These are phyloP conservation scores for Xylaria sp. DNA, from an alignment of 2,329 filamentous ascomycete species.

Conservation along the genomic window DNA sequence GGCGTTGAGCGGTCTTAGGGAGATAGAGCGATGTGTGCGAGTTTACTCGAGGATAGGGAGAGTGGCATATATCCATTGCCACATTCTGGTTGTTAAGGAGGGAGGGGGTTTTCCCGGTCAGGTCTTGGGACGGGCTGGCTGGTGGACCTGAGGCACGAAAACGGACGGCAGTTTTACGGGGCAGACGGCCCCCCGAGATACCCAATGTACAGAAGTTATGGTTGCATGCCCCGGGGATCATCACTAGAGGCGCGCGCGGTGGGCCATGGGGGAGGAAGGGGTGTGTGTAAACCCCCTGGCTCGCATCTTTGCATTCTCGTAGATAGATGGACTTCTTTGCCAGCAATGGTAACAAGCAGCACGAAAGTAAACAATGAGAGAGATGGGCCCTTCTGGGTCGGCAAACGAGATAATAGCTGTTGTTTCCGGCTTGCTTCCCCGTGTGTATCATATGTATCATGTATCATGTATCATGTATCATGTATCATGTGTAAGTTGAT, in stretches of 20 bases:
- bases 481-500: too few relatives aligned
- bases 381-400: neutral
- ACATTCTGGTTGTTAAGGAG: neutral
- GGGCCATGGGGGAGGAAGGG: too few relatives aligned
- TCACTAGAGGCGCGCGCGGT: too few relatives aligned
- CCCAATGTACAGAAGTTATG: too few relatives aligned
- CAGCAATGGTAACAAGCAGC: conserved; percentile 16
- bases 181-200: too few relatives aligned
- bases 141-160: too few relatives aligned
- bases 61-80: neutral
- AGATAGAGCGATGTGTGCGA: neutral
- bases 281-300: neutral
- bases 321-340: conserved; percentile 19
- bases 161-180: too few relatives aligned
- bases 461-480: conserved; percentile 1
- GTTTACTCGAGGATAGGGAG: neutral
- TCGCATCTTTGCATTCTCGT: conserved; percentile 3
- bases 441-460: neutral
- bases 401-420: neutral
- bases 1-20: conserved; percentile 23
- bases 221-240: too few relatives aligned
- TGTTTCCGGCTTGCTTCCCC: too few relatives aligned
- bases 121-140: too few relatives aligned
- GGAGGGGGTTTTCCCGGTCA: too few relatives aligned
- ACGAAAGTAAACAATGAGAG: neutral